Base-by-base conservation (phyloP, 2,329 filamentous ascomycete species). In the Fonsecaea multimorphosa region DNA sequence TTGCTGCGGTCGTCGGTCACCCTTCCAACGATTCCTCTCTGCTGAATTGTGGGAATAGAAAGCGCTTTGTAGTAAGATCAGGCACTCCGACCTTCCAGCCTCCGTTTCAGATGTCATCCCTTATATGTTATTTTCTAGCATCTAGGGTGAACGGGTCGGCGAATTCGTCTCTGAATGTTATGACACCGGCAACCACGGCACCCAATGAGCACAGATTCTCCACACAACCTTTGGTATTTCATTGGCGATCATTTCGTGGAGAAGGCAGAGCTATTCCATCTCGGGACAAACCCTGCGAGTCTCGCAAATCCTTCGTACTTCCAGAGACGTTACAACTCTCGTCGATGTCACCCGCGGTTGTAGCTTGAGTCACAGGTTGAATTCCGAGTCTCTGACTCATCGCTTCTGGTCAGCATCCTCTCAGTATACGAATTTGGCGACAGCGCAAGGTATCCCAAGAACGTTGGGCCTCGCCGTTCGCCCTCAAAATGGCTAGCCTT, bases 221-320 rank as follows among this genome's bases (percentile, higher is more conserved):
- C 44, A 24, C 19, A 5, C 11, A 49, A 24, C 22, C 44, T 14
- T 22, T 8, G 11, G 44, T 24, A 27, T 49, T 49, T 49, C 44
- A 38, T 27, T 38, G 24, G 16, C 36, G 7, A 44, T 34, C 3
- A 9, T 2, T 7, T 2, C n/a, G 8, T 19, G 7, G 7, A 14
- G 1, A 29, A 31, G 27, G 19, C 1, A 19, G 16, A 40, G 31
- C 58, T 60, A 60, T 36, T 52, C 58, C 46, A 8, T 5, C 44
- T 60, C 32, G 31, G 58, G 58, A 53, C 29, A 60, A 52, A 60
- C 58, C 14, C 58, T 31, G 58, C 58, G 58, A 60, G 44, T 7
- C 3, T 4, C 14, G 24, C 7, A 27, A 54, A 54, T 40, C 16
- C 24, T n/a, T 19, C 12, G n/a, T n/a, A n/a, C n/a, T n/a, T n/a